Conservation (phyloP, 1,284 basidiomycete genomes). For the Puccinia sorghi region DNA sequence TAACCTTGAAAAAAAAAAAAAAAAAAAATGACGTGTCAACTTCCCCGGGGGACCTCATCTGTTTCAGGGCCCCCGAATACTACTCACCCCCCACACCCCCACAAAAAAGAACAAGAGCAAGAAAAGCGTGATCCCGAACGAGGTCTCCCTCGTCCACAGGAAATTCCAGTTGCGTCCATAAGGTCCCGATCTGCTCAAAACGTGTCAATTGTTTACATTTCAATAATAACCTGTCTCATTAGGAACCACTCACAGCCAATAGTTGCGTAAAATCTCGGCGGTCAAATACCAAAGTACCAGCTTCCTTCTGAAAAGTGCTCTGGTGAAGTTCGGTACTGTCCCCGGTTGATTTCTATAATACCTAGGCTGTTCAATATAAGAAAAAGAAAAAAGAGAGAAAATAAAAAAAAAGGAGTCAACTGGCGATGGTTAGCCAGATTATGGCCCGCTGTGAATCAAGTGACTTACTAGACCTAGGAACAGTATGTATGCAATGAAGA, state of each 20-base stretch:
- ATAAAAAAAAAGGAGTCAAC: too few relatives aligned
- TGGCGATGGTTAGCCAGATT: too few relatives aligned
- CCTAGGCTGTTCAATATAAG: conserved; percentile 60
- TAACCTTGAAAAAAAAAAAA: conserved; percentile 47
- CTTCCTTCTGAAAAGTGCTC: conserved; percentile 81
- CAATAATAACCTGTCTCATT: not conserved
- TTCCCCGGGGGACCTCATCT: too few relatives aligned
- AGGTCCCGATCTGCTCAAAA: conserved; percentile 41
- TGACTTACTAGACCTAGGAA: conserved; percentile 75
- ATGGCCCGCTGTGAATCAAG: conserved; percentile 60
- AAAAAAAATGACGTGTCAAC: not conserved
- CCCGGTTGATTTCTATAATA: conserved; percentile 85
- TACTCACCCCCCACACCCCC: conserved; percentile 71
- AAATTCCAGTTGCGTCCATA: conserved; percentile 89
- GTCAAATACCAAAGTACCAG: conserved; percentile 82
- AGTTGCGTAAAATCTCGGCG: conserved; percentile 82
- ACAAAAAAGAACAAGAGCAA: conserved; percentile 81
- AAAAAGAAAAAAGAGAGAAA: too few relatives aligned
- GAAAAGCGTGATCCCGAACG: conserved; percentile 78
- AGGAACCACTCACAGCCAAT: conserved; percentile 76
- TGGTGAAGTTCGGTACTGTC: conserved; percentile 85
- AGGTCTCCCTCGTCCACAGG: conserved; percentile 73
- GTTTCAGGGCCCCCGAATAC: not conserved
- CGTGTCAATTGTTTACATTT: too few relatives aligned
- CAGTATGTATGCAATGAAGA: conserved; percentile 77